These are phyloP conservation scores for Acer negundo DNA, from an alignment of 345 rosid species.

Conservation along the genomic window DNA sequence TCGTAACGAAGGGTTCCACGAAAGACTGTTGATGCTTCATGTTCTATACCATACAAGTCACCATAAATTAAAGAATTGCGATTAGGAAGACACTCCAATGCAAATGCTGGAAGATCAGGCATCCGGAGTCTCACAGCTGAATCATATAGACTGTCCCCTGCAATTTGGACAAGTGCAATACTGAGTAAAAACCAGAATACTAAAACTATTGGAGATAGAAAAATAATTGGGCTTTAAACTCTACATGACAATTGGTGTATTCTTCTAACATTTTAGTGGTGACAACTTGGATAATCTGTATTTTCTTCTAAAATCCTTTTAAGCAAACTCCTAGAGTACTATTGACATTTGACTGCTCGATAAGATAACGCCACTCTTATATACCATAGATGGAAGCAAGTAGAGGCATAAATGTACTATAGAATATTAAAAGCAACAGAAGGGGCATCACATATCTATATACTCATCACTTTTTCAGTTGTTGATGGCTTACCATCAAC, in stretches of 20 bases:
- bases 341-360: neutral
- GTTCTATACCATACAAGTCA: constrained; percentile 65
- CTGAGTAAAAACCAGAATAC: neutral
- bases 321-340: neutral
- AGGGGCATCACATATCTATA: neutral
- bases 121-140: constrained; percentile 64
- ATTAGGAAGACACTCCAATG: constrained; percentile 88
- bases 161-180: constrained; percentile 16
- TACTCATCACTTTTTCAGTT: neutral
- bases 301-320: neutral
- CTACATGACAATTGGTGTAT: neutral
- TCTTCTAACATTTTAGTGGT: neutral
- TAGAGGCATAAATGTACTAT: neutral
- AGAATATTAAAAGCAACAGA: neutral
- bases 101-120: constrained; percentile 90
- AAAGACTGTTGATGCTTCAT: constrained; percentile 81
- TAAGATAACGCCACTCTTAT: neutral
- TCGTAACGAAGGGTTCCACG: constrained; percentile 96
- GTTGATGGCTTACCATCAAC: constrained; percentile 60
- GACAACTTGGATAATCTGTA: neutral
- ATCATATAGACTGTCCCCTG: constrained; percentile 78
- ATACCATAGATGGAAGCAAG: neutral
- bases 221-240: neutral
- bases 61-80: constrained; percentile 85
- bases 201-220: neutral